Evolutionary conservation across 202 grass and related monocot genomes (phyloP).

Genomic region (Musa balbisiana): DNA sequence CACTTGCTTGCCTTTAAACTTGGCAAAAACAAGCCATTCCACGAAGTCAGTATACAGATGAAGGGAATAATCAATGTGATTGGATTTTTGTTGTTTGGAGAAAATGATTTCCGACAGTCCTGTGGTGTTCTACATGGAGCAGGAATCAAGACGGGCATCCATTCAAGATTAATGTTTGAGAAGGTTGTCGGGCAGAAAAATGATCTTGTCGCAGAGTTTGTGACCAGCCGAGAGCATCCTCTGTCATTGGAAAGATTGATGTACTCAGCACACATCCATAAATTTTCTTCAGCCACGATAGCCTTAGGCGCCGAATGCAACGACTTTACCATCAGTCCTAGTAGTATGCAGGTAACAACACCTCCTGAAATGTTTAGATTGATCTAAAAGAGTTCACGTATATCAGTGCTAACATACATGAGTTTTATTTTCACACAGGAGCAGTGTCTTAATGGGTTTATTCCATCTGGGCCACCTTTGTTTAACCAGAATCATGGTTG

Average conservation of each 20-base stretch:
- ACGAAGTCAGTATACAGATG: constrained; percentile 24
- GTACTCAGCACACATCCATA: constrained; percentile 42
- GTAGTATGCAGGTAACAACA: not conserved
- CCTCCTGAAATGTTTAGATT: not conserved
- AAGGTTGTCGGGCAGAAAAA: constrained; percentile 48
- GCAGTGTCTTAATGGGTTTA: constrained; percentile 14
- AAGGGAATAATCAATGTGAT: constrained; percentile 48
- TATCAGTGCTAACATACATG: constrained; percentile 17
- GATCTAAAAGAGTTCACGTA: not conserved
- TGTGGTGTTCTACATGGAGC: constrained; percentile 31
- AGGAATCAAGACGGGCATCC: constrained; percentile 41
- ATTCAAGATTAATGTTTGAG: constrained; percentile 55
- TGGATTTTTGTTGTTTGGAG: constrained; percentile 38
- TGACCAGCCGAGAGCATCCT: constrained; percentile 19
- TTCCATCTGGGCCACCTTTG: constrained; percentile 35
- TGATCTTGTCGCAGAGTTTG: constrained; percentile 55
- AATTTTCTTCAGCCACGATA: constrained; percentile 30
- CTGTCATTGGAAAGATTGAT: constrained; percentile 45
- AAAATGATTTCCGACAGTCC: constrained; percentile 28
- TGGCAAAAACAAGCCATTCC: constrained; percentile 40
- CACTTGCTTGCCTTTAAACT: constrained; percentile 30
- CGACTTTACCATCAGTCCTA: not conserved
- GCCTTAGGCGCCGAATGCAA: not conserved
- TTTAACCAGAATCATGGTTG: constrained; percentile 44
- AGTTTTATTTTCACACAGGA: not conserved